Percentiles rank a stretch among this genome's conserved stretches.
phyloP scores from a whole-genome alignment of 352 stramenopile genomes.

The Lagenidium giganteum region DNA sequence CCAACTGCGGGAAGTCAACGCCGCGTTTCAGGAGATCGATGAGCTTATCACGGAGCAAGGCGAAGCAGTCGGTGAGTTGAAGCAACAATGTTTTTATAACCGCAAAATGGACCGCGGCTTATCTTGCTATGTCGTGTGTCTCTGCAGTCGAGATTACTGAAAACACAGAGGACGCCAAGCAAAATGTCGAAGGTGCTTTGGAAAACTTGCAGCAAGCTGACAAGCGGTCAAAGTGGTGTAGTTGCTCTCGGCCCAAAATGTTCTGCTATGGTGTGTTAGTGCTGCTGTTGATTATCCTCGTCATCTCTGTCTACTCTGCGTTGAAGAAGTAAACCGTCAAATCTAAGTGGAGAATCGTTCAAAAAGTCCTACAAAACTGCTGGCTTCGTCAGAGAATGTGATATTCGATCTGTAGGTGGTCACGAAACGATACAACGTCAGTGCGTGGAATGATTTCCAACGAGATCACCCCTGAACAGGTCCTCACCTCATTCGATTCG shows the following conservation, averaged over 20 bases:
- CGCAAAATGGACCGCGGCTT: too few relatives aligned
- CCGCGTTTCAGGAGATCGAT: slow-evolving; percentile 81
- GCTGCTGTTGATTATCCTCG: slow-evolving; percentile 47
- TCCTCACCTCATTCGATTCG: slow-evolving; percentile 64
- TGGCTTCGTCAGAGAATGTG: slow-evolving; percentile 41
- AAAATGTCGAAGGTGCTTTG: slow-evolving; percentile 68
- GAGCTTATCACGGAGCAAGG: slow-evolving; percentile 79
- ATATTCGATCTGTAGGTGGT: slow-evolving; percentile 71
- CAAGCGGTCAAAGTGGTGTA: slow-evolving; percentile 60
- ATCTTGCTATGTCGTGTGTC: background rate
- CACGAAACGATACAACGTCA: background rate
- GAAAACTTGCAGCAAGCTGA: slow-evolving; percentile 72
- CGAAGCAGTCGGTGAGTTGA: slow-evolving; percentile 49
- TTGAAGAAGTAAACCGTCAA: slow-evolving; percentile 13
- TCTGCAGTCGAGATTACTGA: slow-evolving; percentile 72
- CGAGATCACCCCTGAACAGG: background rate
- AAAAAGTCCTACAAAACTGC: too few relatives aligned
- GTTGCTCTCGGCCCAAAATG: slow-evolving; percentile 60
- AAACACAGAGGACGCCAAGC: slow-evolving; percentile 71
- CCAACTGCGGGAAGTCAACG: slow-evolving; percentile 81
- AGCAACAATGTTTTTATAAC: background rate
- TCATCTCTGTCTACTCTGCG: slow-evolving; percentile 44
- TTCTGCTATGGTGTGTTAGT: slow-evolving; percentile 56
- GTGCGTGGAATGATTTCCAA: background rate
- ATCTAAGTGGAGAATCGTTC: too few relatives aligned